Evolutionary conservation across 2,329 filamentous ascomycete genomes (phyloP), one percentile per base, ranked within the genome.

Genomic region (Canariomyces notabilis): DNA sequence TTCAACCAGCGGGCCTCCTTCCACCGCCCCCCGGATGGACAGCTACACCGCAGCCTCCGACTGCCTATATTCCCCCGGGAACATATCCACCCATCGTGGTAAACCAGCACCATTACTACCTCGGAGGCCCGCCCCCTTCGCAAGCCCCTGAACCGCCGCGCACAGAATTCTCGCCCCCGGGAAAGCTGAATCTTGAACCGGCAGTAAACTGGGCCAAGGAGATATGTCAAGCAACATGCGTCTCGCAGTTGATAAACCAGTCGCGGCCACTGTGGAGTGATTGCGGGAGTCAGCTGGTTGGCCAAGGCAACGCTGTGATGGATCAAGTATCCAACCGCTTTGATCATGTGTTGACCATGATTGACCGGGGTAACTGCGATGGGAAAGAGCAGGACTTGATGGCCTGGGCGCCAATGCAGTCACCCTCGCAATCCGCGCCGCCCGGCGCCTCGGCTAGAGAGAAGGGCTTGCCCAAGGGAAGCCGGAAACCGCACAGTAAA

Each of bases 341-440:
- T 50, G 77, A 87, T 61, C 68, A 79, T 36, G 73, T 88, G 46
- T 79, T 90, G 61, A 87, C 85, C 1, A 72, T 77, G 21, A 89
- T 90, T 45, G 86, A 90, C 61, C 71, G 74, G 16, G 83, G 86
- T 20, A 68, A 66, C 22, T 71, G 73, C 20, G 57, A 62, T 12
- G 75, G 76, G 4, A 66, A 75, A 49, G 77, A 85, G 58, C 71
- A 69, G 42, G 77, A 79, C 44, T 64, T 84, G 29, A 73, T 72
- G 45, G 59, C 62, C 6, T 74, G 68, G 56, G 62, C 63, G 42
- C 54, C 62, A 1, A 31, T 19, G 12, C 49, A 55, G 20, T 9
- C 35, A 11, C 49, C 23, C 15, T 43, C 32, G 16, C 53, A 23
- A 2, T 39, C 40, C 4, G n/a, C 42, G 8, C 45, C 47, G 4